phyloP scores from a whole-genome alignment of 2,329 filamentous ascomycete species.

The Colletotrichum paranaense region DNA sequence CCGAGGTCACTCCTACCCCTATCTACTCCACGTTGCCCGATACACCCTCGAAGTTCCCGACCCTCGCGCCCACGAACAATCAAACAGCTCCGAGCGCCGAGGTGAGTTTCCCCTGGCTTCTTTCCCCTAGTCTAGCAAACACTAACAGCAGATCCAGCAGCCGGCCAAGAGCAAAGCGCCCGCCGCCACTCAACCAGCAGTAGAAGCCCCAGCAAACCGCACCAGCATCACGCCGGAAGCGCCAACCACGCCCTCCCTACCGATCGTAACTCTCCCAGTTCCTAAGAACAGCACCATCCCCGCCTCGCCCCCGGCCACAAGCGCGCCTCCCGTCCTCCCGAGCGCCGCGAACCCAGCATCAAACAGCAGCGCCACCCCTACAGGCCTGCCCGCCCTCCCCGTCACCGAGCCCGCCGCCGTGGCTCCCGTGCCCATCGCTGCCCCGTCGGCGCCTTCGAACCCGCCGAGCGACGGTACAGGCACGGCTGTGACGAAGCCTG shows the following conservation, averaged over 20 bases:
- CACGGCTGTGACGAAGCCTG: neutral
- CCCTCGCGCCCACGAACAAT: slow-evolving; percentile 11
- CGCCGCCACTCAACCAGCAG: neutral
- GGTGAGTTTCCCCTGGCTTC: neutral
- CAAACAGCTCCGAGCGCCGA: neutral
- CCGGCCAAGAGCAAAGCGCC: neutral
- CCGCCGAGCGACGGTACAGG: neutral
- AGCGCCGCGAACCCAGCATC: neutral
- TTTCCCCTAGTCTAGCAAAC: too few relatives aligned
- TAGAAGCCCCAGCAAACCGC: neutral
- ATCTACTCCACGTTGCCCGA: neutral
- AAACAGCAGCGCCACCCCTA: neutral
- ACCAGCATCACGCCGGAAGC: slow-evolving; percentile 27
- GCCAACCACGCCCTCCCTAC: neutral
- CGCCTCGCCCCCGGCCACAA: neutral
- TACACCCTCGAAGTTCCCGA: neutral
- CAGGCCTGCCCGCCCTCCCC: slow-evolving; percentile 6
- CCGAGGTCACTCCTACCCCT: neutral
- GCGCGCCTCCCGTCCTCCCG: neutral
- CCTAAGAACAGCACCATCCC: neutral
- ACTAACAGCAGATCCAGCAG: neutral
- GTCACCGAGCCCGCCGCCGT: slow-evolving; percentile 15
- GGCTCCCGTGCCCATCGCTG: neutral
- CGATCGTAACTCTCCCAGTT: neutral
- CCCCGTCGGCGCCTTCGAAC: neutral